These are phyloP conservation scores for Trametes villosa DNA, from an alignment of 768 basidiomycete genomes.

Conservation along the genomic window DNA sequence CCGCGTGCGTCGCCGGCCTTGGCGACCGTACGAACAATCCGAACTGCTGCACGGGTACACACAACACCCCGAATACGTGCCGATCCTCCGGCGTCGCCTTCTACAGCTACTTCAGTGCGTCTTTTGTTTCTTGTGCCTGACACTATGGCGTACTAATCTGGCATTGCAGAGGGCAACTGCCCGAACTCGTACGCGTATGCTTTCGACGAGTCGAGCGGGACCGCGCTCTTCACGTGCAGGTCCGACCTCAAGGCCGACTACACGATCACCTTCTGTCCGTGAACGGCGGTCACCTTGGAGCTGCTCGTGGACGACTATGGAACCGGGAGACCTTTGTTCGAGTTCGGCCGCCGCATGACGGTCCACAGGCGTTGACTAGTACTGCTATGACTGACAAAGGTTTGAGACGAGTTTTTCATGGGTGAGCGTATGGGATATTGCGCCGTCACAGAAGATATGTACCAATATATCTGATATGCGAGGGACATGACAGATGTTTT, in stretches of 20 bases:
- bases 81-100: slow-evolving; percentile 50
- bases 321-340: no score
- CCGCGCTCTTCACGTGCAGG: background rate
- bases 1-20: slow-evolving; percentile 46
- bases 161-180: slow-evolving; percentile 42
- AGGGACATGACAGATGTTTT: no score
- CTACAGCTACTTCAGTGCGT: slow-evolving; percentile 53
- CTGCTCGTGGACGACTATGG: no score
- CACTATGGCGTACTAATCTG: background rate
- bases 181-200: slow-evolving; percentile 51
- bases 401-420: no score
- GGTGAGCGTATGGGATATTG: no score
- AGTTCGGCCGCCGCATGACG: no score
- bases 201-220: background rate
- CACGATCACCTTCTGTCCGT: background rate
- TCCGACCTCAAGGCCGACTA: background rate
- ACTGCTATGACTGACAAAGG: no score
- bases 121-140: background rate
- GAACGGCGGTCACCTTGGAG: no score
- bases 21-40: slow-evolving; percentile 50
- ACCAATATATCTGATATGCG: no score
- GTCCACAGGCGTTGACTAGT: no score
- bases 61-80: slow-evolving; percentile 57
- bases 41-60: slow-evolving; percentile 67
- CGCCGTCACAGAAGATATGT: no score